These are phyloP conservation scores for Melanomma pulvis-pyrius DNA, from an alignment of 495 filamentous ascomycete genomes.

Conservation along the genomic window DNA sequence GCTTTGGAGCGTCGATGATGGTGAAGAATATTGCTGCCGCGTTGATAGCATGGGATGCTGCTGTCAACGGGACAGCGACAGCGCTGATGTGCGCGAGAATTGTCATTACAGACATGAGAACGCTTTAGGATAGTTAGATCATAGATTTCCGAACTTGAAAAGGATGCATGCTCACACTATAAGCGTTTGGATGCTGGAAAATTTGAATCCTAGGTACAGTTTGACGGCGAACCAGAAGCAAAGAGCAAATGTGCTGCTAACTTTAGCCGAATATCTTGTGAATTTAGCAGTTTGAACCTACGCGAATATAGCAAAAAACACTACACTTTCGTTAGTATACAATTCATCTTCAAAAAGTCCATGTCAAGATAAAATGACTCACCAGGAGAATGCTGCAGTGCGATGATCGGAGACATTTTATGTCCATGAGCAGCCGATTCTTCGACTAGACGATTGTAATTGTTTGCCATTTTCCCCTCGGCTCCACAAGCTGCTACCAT, in stretches of 20 bases:
- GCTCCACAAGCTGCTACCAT: conserved; percentile 21
- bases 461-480: conserved; percentile 9
- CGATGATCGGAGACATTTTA: conserved; percentile 9
- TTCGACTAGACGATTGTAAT: neutral
- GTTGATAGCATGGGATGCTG: neutral
- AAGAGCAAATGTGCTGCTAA: conserved; percentile 9
- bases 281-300: neutral
- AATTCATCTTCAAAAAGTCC: neutral
- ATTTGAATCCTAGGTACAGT: conserved; percentile 1
- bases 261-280: neutral
- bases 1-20: conserved; percentile 15
- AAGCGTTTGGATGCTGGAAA: conserved; percentile 14
- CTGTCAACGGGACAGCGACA: conserved; percentile 9
- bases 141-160: neutral
- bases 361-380: neutral
- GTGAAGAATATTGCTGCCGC: conserved; percentile 13
- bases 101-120: conserved; percentile 16
- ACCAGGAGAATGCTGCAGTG: conserved; percentile 17
- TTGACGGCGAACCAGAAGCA: conserved; percentile 18
- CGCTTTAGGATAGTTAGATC: neutral
- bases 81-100: conserved; percentile 11
- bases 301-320: conserved; percentile 15
- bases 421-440: neutral
- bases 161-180: conserved; percentile 9
- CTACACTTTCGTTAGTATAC: neutral